Conservation (phyloP, 2,329 filamentous ascomycete genomes). For the Dendryphion nanum region DNA sequence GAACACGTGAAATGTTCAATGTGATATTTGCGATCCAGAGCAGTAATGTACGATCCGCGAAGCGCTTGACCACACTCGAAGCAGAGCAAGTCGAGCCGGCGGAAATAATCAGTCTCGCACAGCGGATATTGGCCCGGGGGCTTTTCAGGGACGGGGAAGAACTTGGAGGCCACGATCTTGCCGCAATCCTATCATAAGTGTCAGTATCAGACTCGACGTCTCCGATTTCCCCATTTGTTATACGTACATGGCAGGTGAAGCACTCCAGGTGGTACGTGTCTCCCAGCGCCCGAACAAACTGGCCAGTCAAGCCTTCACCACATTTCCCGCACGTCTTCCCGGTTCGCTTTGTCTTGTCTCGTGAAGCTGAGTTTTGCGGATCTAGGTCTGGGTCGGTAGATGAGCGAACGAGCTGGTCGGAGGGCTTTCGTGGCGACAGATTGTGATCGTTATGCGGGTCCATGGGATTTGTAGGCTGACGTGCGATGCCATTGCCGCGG, state of each 20-base stretch:
- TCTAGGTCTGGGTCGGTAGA: conserved; percentile 30
- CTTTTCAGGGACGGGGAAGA: conserved; percentile 94
- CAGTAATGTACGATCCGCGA: conserved; percentile 96
- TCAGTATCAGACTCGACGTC: background rate
- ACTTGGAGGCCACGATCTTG: conserved; percentile 96
- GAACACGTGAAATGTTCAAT: conserved; percentile 99
- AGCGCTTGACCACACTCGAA: conserved; percentile 89
- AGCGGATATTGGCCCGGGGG: conserved; percentile 88
- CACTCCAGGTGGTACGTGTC: conserved; percentile 97
- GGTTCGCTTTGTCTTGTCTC: conserved; percentile 30
- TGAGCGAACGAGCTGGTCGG: conserved; percentile 22
- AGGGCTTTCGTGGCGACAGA: conserved; percentile 21
- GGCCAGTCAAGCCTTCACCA: conserved; percentile 80
- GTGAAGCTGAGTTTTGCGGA: conserved; percentile 12
- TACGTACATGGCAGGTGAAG: conserved; percentile 85
- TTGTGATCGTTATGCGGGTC: conserved; percentile 22
- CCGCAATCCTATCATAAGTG: conserved; percentile 72
- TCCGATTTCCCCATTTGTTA: background rate
- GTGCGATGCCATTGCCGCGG: conserved; percentile 28
- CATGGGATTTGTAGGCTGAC: conserved; percentile 29
- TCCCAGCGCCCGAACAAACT: conserved; percentile 91
- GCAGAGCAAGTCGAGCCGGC: conserved; percentile 85
- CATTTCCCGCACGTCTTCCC: conserved; percentile 72
- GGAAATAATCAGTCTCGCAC: conserved; percentile 96
- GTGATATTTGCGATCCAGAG: conserved; percentile 91